Conservation (phyloP, 1,139 yeast species). For the Diutina sp. region DNA sequence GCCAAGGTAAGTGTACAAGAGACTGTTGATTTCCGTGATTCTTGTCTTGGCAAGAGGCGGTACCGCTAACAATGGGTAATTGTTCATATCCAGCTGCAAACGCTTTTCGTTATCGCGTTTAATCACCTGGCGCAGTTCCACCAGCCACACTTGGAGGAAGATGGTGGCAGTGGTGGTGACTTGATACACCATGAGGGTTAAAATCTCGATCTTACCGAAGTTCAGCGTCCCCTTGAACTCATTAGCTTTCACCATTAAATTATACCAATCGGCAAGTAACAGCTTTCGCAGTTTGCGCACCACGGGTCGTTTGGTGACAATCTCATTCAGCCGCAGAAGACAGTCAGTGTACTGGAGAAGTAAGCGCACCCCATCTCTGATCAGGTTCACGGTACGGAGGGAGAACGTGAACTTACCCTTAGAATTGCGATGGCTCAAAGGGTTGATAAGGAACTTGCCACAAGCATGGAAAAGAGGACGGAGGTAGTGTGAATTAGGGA, state of each 20-base stretch:
- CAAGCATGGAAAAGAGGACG: constrained; percentile 58
- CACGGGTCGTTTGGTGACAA: constrained; percentile 57
- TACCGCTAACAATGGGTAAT: constrained; percentile 27
- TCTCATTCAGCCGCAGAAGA: constrained; percentile 68
- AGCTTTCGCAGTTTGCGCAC: constrained; percentile 69
- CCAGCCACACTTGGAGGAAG: constrained; percentile 66
- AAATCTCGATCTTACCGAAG: constrained; percentile 50
- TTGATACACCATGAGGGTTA: constrained; percentile 63
- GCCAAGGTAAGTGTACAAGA: constrained; percentile 60
- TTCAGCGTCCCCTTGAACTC: constrained; percentile 66
- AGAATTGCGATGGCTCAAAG: constrained; percentile 37
- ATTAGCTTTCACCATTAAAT: constrained; percentile 75
- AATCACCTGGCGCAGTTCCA: constrained; percentile 35
- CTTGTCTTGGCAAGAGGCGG: constrained; percentile 66
- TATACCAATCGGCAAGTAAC: constrained; percentile 83
- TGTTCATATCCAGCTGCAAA: constrained; percentile 25
- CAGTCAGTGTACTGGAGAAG: constrained; percentile 72
- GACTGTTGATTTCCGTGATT: constrained; percentile 61
- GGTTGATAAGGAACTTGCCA: constrained; percentile 64
- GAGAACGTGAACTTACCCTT: constrained; percentile 33
- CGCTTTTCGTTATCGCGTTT: constrained; percentile 24
- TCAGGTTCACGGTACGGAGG: constrained; percentile 25
- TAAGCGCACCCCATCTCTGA: constrained; percentile 76
- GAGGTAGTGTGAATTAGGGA: constrained; percentile 33
- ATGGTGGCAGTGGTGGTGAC: constrained; percentile 61